These are phyloP conservation scores for Thalassiosira profunda DNA, from an alignment of 108 stramenopile genomes.

Conservation along the genomic window DNA sequence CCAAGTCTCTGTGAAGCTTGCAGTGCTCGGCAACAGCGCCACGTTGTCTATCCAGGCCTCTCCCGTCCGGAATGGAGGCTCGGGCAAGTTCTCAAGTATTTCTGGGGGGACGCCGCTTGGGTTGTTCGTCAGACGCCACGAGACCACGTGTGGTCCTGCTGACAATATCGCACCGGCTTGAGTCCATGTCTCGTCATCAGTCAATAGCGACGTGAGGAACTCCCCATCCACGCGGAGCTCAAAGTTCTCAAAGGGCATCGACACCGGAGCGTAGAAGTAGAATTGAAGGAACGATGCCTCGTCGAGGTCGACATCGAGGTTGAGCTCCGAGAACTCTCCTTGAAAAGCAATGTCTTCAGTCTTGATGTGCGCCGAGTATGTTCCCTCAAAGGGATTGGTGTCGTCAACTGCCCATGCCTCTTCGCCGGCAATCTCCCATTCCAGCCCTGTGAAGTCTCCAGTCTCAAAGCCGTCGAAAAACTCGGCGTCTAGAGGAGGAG, in stretches of 20 bases:
- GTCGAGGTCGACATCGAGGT: constrained; percentile 13
- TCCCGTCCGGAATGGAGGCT: constrained; percentile 27
- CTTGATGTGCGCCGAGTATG: constrained; percentile 34
- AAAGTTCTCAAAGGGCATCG: constrained; percentile 46
- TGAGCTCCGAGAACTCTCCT: constrained; percentile 34
- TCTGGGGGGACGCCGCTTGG: constrained; percentile 36
- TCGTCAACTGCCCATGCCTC: constrained; percentile 37
- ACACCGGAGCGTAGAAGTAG: constrained; percentile 42
- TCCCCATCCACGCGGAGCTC: constrained; percentile 41
- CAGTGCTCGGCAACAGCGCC: constrained; percentile 18
- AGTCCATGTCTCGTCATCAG: constrained; percentile 25
- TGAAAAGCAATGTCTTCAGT: constrained; percentile 33
- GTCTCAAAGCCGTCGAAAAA: constrained; percentile 50
- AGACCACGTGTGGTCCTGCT: constrained; percentile 30
- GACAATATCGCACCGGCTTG: constrained; percentile 39
- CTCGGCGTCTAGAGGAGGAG: neutral
- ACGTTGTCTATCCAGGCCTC: constrained; percentile 55
- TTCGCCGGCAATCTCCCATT: constrained; percentile 29
- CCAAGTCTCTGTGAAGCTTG: constrained; percentile 31
- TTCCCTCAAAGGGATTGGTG: constrained; percentile 33
- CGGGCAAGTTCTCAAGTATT: constrained; percentile 8
- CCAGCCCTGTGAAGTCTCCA: constrained; percentile 34
- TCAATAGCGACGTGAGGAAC: constrained; percentile 34
- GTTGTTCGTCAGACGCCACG: constrained; percentile 41
- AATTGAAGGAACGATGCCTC: constrained; percentile 35